Evolutionary conservation across 306 rosid species (phyloP).

Genomic region (Dalbergia cultrata): DNA sequence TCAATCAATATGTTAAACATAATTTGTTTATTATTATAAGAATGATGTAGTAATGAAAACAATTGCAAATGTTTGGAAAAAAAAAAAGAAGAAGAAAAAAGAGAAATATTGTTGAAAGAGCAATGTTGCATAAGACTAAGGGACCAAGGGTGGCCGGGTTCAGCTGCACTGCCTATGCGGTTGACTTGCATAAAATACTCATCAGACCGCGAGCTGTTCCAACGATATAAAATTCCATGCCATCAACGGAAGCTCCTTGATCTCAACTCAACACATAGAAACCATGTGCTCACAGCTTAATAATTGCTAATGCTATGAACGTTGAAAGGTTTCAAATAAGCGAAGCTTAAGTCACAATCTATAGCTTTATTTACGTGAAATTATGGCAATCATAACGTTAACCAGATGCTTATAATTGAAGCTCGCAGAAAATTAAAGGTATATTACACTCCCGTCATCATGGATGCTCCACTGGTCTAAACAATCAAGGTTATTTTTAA

Average conservation of each 20-base stretch:
- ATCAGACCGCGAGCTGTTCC: not conserved
- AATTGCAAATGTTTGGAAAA: no score
- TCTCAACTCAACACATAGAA: conserved; percentile 9
- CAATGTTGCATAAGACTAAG: not conserved
- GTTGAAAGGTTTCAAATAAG: not conserved
- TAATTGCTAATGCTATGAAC: conserved; percentile 9
- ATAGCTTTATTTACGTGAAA: not conserved
- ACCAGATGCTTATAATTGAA: conserved; percentile 32
- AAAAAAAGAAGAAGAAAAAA: no score
- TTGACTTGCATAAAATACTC: not conserved
- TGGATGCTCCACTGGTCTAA: not conserved
- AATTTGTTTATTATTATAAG: no score
- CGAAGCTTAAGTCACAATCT: conserved; percentile 33
- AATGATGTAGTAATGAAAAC: no score
- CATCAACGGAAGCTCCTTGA: conserved; percentile 4
- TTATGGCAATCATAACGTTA: conserved; percentile 40
- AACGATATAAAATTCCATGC: not conserved
- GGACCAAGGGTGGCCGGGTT: not conserved
- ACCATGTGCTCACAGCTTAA: conserved; percentile 35
- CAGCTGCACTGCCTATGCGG: not conserved
- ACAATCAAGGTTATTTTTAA: no score
- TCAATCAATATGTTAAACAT: no score
- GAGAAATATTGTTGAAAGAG: no score
- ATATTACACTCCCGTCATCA: not conserved
- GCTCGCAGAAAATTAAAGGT: not conserved